Evolutionary conservation across 805 yeast genomes (phyloP), one percentile per base, ranked within the genome.

Genomic region (Candida golubevii): DNA sequence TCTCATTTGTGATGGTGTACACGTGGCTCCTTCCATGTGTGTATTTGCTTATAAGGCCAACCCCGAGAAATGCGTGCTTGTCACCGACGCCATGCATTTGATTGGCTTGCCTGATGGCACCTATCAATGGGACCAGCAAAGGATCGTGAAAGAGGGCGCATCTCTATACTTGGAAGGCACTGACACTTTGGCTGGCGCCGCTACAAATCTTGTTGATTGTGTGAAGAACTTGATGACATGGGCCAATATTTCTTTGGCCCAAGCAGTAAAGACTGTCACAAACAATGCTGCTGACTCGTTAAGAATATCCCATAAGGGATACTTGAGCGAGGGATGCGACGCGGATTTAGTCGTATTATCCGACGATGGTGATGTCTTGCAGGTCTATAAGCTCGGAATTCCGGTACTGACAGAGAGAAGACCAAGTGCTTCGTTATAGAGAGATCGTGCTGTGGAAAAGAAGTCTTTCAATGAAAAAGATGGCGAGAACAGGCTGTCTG

Each of bases 161-260:
- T 58, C 65, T 36, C 63, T 78, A 48, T 66, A 66, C 42, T 66
- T 79, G 49, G 66, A 77, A 56, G 80, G 79, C 29, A 77, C 82
- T 8, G 67, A 71, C 42, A 79, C 82, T 8, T 73, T 79, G 59
- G 84, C 84, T 8, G 84, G 84, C 26, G 74, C 80, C 14, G 82
- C 81, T n/a, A 75, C 82, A 8, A 71, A 76, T 28, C 67, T 78
- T 41, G 72, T 77, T 26, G 68, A 68, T 41, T 75, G 81, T 55
- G 59, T 78, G 29, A 63, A 76, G 47, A 78, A 79, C 59, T 64
- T 78, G 42, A 65, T 71, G 56, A 48, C 61, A 36, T 79, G 84
- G 84, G 65, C 77, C 5, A 61, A 63, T 23, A 61, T 77, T 26
- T 50, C 74, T 5, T 63, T 79, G 45, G 74, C 77, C 8, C 67